Base-by-base conservation (phyloP, 106 monocot genomes). In the Allium sativum region DNA sequence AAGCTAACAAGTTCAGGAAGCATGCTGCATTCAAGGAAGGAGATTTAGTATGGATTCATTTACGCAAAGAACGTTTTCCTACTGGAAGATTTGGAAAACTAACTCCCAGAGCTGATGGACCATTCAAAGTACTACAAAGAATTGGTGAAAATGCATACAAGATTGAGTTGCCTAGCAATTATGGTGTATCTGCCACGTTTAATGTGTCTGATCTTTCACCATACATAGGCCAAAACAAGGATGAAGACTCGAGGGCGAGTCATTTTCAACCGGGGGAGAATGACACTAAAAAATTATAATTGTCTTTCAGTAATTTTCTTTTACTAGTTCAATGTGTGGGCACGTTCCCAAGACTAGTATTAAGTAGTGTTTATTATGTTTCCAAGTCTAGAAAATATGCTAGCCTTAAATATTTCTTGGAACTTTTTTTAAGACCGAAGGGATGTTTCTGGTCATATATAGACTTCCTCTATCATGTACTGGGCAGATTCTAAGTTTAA, bases 111-210 rank as follows among this genome's bases (percentile, higher is more conserved):
- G 68, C 45, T 19, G 68, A 57, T 68, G 68, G 68, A 40, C 68
- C 68, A 42, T 68, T 68, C 57, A 68, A 19, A 46, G 47, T 68
- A 10, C 12, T 68, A 17, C 4, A 58, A 15, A 6, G 68, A 42
- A 68, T 68, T 40, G 56, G 45, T 40, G 57, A 68, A 13, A 58
- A 68, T 21, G 55, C 68, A 10, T 68, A 43, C 44, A 45, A 68
- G 43, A 46, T 68, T 17, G 56, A 68, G 14, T 21, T 68, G 4
- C 44, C 47, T 12, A 45, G 42, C 21, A 47, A 68, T 12, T 58
- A 42, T 57, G 68, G 68, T 41, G 16, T 68, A 6, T 58, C 43
- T 15, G 44, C 55, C 2, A 68, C 16, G 6, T 57, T 68, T 20
- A 68, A 68, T 58, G 44, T 68, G 11, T 11, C 21, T 45, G 42